Evolutionary conservation across 768 basidiomycete genomes (phyloP).

Genomic region (Harrya chromipes): DNA sequence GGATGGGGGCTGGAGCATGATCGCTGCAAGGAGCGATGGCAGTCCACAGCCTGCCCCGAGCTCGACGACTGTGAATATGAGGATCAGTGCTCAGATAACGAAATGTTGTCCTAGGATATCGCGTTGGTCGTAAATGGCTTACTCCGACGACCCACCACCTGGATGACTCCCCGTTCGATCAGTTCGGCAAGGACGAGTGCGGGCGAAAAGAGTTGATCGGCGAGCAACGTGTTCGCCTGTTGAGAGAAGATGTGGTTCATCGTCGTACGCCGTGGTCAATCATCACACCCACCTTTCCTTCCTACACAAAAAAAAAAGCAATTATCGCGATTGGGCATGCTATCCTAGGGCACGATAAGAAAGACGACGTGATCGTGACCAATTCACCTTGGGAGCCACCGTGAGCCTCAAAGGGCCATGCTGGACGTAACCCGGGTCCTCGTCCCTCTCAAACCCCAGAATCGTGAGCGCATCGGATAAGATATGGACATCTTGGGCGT

Average conservation of each 20-base stretch:
- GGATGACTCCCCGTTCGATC: slow-evolving; percentile 55
- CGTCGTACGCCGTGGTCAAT: too few relatives aligned
- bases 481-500: slow-evolving; percentile 50
- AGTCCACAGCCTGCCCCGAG: slow-evolving; percentile 68
- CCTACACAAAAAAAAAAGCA: slow-evolving; percentile 32
- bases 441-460: slow-evolving; percentile 42
- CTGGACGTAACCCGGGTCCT: slow-evolving; percentile 42
- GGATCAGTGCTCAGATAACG: neutral
- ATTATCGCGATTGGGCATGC: neutral
- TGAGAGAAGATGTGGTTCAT: neutral
- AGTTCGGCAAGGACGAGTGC: slow-evolving; percentile 62
- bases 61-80: slow-evolving; percentile 51
- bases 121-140: slow-evolving; percentile 2
- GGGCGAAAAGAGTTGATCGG: slow-evolving; percentile 73
- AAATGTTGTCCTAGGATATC: neutral
- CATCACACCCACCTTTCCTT: slow-evolving; percentile 53
- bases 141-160: slow-evolving; percentile 43
- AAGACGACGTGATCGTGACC: neutral
- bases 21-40: slow-evolving; percentile 59
- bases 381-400: slow-evolving; percentile 54
- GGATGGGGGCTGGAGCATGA: slow-evolving; percentile 41
- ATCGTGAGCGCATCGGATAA: slow-evolving; percentile 51
- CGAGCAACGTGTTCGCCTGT: slow-evolving; percentile 68
- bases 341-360: neutral
- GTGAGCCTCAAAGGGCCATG: slow-evolving; percentile 56